Evolutionary conservation across 208 protist species (phyloP).

Genomic region (Sergeia podlipaevii): DNA sequence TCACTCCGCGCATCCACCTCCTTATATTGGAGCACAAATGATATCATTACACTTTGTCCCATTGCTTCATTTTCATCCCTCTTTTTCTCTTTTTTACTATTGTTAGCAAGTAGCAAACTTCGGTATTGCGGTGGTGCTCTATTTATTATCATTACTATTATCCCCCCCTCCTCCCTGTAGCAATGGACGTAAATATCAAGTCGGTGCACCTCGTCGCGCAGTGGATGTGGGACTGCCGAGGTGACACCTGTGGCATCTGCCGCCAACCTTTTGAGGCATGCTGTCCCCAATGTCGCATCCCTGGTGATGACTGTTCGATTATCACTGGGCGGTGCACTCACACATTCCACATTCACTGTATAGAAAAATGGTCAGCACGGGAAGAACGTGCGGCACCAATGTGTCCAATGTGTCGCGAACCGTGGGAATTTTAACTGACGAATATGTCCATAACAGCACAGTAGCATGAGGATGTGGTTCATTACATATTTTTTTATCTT

Average conservation of each 20-base stretch:
- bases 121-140: too few relatives aligned
- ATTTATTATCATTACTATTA: too few relatives aligned
- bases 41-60: too few relatives aligned
- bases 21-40: too few relatives aligned
- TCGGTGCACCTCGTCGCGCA: slow-evolving; percentile 73
- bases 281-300: slow-evolving; percentile 78
- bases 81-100: slow-evolving; percentile 8
- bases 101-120: too few relatives aligned
- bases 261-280: slow-evolving; percentile 77
- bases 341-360: slow-evolving; percentile 99
- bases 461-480: too few relatives aligned
- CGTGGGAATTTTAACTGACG: slow-evolving; percentile 58
- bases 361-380: slow-evolving; percentile 90
- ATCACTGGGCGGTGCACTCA: slow-evolving; percentile 97
- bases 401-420: slow-evolving; percentile 80
- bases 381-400: slow-evolving; percentile 46
- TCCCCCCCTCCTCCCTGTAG: background rate
- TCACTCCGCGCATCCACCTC: too few relatives aligned
- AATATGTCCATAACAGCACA: background rate
- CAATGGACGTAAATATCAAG: slow-evolving; percentile 82
- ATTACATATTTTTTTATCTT: slow-evolving; percentile 6
- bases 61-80: background rate
- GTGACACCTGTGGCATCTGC: slow-evolving; percentile 90
- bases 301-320: slow-evolving; percentile 95
- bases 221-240: slow-evolving; percentile 86